Percentiles rank a stretch among this genome's conserved stretches.
These are phyloP conservation scores for Vigna hirtella DNA, from an alignment of 306 rosid species.

Conservation along the genomic window DNA sequence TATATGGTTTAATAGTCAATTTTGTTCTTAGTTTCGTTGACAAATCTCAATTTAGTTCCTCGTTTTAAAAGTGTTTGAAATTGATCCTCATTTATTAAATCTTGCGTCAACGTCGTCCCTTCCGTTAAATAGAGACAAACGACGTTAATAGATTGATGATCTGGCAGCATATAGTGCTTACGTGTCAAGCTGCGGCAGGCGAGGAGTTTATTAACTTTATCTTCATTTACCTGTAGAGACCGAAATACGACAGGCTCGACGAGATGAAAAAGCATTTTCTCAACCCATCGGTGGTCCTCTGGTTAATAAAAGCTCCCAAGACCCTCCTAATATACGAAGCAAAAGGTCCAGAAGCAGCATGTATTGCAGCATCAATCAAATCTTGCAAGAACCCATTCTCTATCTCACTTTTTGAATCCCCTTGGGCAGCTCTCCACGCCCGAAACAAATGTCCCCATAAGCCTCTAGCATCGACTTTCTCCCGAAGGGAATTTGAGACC, in stretches of 20 bases:
- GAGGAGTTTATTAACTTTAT: neutral
- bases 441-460: slow-evolving; percentile 49
- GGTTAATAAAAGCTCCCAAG: slow-evolving; percentile 76
- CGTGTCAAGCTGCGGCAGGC: no score
- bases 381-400: slow-evolving; percentile 82
- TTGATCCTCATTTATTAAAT: no score
- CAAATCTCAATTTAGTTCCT: no score
- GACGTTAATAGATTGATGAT: no score
- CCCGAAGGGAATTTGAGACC: no score
- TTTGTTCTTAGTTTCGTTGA: no score
- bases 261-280: slow-evolving; percentile 76
- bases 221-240: slow-evolving; percentile 76
- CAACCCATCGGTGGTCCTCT: slow-evolving; percentile 83
- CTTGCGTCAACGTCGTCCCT: no score
- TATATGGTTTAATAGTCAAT: no score
- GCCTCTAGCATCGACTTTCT: no score
- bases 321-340: slow-evolving; percentile 81
- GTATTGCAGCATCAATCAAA: slow-evolving; percentile 71
- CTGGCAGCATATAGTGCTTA: no score
- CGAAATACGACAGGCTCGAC: slow-evolving; percentile 88
- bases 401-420: slow-evolving; percentile 55
- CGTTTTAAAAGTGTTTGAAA: no score
- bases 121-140: no score
- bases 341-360: slow-evolving; percentile 62
- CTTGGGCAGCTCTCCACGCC: slow-evolving; percentile 76